Base-by-base conservation (phyloP, 768 basidiomycete species). In the Termitomyces sp. region DNA sequence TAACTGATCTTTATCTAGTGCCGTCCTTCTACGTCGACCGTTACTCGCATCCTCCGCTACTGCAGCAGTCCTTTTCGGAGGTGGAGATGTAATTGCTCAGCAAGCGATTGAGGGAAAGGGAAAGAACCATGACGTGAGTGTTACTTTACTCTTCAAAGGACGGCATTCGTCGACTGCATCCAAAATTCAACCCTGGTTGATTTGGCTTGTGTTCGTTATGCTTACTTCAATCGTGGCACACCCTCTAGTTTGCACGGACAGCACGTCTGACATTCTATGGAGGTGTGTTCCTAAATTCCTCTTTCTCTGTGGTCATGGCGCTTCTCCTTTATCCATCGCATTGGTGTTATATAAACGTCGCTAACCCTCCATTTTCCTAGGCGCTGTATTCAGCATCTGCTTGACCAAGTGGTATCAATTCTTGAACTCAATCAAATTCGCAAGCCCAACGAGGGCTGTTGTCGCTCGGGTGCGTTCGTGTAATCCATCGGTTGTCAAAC, bases 41-140 rank as follows among this genome's bases (percentile, higher is more conserved):
- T 73, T 88, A 72, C 51, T 82, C 16, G 71, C 83, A 2, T 86
- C 89, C 60, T 88, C 84, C 53, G 68, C 71, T 0, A 88, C 88
- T 0, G 86, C 86, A 0, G 81, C 78, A 1, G 61, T 86, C 48
- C 72, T 92, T 9, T 92, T 91, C 58, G 85, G 88, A 41, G 74
- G 79, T 6, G 90, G 89, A 20, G 91, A 93, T 65, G 62, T 94
- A 1, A 79, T 95, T 40, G 94, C 94, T 0, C 94, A 97, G 69
- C 94, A 96, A 68, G 80, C 73, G 1, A 80, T 95, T 18, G 94
- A 95, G 65, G 76, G 75, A 63, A 81, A 75, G 59, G 90, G 91
- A 6, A 73, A 64, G 51, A 68, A 85, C 2, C 93, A 96, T 64
- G 93, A 97, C 60, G 89, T 90, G 59, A 60, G 84, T 76, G 11